Conservation (phyloP, 2,329 filamentous ascomycete genomes). For the Piedraia hortae region DNA sequence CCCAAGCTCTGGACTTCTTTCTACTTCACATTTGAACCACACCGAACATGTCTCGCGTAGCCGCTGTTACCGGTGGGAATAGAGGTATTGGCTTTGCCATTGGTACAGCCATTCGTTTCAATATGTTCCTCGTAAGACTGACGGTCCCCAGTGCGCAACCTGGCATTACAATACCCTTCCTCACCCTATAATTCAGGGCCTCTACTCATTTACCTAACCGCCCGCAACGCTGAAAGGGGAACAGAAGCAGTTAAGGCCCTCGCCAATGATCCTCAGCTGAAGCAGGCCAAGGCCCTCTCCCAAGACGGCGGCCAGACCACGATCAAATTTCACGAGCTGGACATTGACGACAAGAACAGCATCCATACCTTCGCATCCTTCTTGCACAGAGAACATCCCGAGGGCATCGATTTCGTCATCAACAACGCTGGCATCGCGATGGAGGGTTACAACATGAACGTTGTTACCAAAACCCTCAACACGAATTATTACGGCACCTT, state of each 20-base stretch:
- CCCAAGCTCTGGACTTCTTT: too few species aligned
- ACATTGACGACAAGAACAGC: conserved; percentile 21
- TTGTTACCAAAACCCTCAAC: conserved; percentile 22
- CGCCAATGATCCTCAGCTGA: conserved; percentile 18
- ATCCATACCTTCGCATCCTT: conserved; percentile 17
- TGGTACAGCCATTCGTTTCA: conserved; percentile 7
- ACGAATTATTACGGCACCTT: conserved; percentile 27
- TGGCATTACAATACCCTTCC: conserved; percentile 25
- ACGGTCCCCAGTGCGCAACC: conserved; percentile 18
- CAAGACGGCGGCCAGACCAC: conserved; percentile 18
- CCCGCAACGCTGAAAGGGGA: conserved; percentile 21
- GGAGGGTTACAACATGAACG: conserved; percentile 16
- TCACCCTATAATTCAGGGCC: conserved; percentile 21
- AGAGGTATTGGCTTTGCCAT: conserved; percentile 25
- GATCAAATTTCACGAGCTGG: conserved; percentile 21
- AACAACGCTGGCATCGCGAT: conserved; percentile 23
- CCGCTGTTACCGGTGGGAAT: conserved; percentile 27
- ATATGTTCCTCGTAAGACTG: not conserved
- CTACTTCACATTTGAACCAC: too few species aligned
- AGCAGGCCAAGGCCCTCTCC: conserved; percentile 19
- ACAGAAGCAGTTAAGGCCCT: conserved; percentile 20
- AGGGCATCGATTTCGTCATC: conserved; percentile 25
- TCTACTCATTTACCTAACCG: conserved; percentile 26
- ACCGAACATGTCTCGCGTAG: too few species aligned
- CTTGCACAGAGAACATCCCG: conserved; percentile 18